Evolutionary conservation across 176 grass and related monocot genomes (phyloP).

Genomic region (Phyllostachys edulis): DNA sequence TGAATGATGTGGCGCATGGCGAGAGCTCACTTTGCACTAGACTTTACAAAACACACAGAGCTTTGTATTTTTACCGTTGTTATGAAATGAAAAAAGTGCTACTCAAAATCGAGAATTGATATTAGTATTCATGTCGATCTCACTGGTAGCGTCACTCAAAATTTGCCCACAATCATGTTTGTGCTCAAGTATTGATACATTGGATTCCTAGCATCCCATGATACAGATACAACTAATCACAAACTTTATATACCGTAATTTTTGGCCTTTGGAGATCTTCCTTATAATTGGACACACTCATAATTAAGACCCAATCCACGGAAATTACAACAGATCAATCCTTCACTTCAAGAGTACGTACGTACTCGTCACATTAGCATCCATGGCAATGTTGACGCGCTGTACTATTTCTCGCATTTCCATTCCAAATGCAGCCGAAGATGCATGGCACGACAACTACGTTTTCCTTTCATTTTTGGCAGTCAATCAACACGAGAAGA

Average conservation of each 20-base stretch:
- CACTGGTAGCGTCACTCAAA: neutral
- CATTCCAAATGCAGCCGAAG: neutral
- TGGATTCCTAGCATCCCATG: neutral
- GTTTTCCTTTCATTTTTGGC: neutral
- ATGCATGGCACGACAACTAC: neutral
- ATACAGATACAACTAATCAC: neutral
- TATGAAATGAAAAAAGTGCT: neutral
- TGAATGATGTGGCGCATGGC: neutral
- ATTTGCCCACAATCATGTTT: neutral
- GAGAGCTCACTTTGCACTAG: neutral
- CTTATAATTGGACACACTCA: neutral
- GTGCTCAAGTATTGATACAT: neutral
- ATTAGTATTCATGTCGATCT: neutral
- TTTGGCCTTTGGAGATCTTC: neutral
- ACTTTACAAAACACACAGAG: neutral
- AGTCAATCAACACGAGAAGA: slow-evolving; percentile 15
- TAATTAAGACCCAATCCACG: neutral
- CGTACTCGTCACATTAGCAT: neutral
- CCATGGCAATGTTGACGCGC: too few species aligned
- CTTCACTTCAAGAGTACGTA: neutral
- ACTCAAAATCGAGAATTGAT: neutral
- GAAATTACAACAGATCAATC: neutral
- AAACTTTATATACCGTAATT: neutral
- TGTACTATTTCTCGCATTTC: neutral
- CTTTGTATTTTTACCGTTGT: neutral